Base-by-base conservation (phyloP, 768 basidiomycete genomes). In the Pulveroboletus frians region DNA sequence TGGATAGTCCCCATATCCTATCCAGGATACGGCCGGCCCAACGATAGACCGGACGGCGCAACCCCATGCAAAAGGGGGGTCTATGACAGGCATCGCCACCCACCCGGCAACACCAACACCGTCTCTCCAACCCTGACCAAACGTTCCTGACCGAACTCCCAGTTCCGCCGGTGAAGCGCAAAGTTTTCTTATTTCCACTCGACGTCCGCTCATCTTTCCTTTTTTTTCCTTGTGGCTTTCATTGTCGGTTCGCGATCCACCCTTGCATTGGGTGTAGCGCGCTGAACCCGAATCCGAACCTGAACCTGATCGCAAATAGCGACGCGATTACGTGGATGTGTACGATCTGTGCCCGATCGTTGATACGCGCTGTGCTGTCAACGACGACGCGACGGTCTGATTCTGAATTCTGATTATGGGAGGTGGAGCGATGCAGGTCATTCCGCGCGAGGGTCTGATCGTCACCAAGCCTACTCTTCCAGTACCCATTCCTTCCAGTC, bases 1-100 rank as follows among this genome's bases (percentile, higher is more conserved):
- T 62, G 76, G 62, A 59, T 70, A 36, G n/a, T n/a, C n/a, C n/a
- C n/a, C 84, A 81, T 61, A 80, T 84, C 4, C 51, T 37, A n/a
- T n/a, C n/a, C n/a, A n/a, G n/a, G n/a, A n/a, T n/a, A n/a, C n/a
- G n/a, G n/a, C n/a, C n/a, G n/a, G n/a, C n/a, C 23, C 23, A 23
- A 23, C 23, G 34, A 31, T 31, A 10, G 30, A 31, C 2, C 30
- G 30, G 30, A 13, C 10, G 30, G 11, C 30, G 30, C 23, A 23
- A 5, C 3, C 5, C 23, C 23, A 23, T 23, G 23, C 3, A 23
- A 23, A 23, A 23, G 23, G 23, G 23, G 23, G 23, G 3, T 8
- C 67, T 67, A 26, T 51, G 49, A 46, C 51, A 30, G n/a, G 69
- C 80, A 5, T 67, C 84, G 35, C 23, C 23, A 23, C 23, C 23